Conservation (phyloP, 352 stramenopile species). For the Saprolegnia diclina region DNA sequence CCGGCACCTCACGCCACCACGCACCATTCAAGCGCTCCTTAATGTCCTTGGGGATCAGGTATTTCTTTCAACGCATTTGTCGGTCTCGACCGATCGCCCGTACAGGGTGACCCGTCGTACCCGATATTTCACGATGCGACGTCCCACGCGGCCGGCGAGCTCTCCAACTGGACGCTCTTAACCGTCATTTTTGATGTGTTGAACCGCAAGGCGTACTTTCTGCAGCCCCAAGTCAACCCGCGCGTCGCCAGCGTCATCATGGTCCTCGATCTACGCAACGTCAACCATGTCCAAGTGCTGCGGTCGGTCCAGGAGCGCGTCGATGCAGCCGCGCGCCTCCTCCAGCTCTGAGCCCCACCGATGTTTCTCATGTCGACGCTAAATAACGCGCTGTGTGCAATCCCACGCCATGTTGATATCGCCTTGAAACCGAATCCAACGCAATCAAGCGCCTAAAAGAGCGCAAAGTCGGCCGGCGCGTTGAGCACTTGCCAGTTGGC, state of each 20-base stretch:
- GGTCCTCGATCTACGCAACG: constrained; percentile 21
- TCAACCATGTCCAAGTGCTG: constrained; percentile 13
- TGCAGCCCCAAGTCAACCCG: constrained; percentile 21
- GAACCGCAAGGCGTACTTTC: constrained; percentile 17
- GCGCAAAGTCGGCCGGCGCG: constrained; percentile 2
- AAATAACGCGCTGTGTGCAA: too few relatives aligned
- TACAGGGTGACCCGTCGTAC: constrained; percentile 40
- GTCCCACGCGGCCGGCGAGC: constrained; percentile 52
- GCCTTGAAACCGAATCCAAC: neutral
- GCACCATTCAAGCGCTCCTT: constrained; percentile 41
- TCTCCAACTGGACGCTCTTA: constrained; percentile 65
- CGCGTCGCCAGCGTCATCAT: constrained; percentile 15
- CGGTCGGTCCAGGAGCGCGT: neutral
- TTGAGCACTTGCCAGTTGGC: constrained; percentile 41
- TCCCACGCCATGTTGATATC: neutral
- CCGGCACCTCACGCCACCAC: constrained; percentile 39
- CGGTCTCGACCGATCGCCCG: neutral
- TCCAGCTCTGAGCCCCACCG: neutral
- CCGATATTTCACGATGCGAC: constrained; percentile 56
- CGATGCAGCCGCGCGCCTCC: neutral
- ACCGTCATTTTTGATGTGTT: constrained; percentile 63
- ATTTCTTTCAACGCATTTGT: neutral
- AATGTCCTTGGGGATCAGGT: constrained; percentile 57
- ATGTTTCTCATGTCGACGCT: too few relatives aligned
- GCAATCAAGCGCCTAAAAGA: constrained; percentile 18